Percentiles rank a stretch among this genome's conserved stretches.
Conservation (phyloP, 129 eudicot species). For the Flaveria ramosissima region DNA sequence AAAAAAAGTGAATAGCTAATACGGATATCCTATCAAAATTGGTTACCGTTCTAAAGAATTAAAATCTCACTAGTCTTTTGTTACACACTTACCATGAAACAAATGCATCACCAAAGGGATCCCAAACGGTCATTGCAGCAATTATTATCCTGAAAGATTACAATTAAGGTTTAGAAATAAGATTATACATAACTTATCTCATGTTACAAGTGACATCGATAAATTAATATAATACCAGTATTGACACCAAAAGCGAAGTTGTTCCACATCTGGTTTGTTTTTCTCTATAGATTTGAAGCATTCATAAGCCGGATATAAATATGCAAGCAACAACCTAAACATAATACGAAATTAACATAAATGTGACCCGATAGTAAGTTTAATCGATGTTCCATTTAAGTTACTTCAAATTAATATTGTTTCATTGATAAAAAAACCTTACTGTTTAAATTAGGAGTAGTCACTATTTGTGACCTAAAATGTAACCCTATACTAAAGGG, state of each 20-base stretch:
- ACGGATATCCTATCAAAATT: background rate
- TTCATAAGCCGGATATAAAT: constrained; percentile 95
- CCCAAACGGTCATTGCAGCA: constrained; percentile 78
- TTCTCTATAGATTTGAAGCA: constrained; percentile 81
- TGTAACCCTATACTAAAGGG: no score
- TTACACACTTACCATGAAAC: constrained; percentile 60
- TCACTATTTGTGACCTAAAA: background rate
- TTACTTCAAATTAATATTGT: background rate
- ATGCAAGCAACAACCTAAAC: constrained; percentile 82
- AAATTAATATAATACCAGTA: constrained; percentile 53
- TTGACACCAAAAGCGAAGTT: constrained; percentile 96
- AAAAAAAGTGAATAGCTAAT: background rate
- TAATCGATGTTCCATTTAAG: background rate
- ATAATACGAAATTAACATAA: constrained; percentile 4
- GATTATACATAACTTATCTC: background rate
- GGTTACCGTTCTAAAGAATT: background rate
- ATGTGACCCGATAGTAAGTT: background rate
- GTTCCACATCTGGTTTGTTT: constrained; percentile 82
- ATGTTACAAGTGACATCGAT: background rate
- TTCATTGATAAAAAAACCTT: background rate
- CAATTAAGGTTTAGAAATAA: background rate
- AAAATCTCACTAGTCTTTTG: background rate
- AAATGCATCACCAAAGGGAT: constrained; percentile 75
- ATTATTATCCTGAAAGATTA: constrained; percentile 75
- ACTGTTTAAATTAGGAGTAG: no score